These are phyloP conservation scores for Desmodesmus armatus DNA, from an alignment of 139 green algal species.

Conservation along the genomic window DNA sequence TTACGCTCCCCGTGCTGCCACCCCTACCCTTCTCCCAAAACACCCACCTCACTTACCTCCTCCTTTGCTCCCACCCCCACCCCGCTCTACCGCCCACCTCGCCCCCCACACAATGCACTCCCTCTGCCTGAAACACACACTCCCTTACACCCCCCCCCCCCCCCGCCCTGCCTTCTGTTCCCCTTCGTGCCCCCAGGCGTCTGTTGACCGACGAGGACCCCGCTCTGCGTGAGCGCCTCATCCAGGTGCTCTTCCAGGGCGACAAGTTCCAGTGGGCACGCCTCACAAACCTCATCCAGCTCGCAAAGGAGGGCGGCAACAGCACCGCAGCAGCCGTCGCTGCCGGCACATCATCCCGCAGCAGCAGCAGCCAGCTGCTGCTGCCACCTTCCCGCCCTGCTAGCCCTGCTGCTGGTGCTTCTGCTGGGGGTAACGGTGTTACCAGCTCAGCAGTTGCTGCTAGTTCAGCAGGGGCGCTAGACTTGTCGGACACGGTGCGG, in stretches of 20 bases:
- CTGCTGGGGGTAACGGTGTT: background rate
- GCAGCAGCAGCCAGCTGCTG: background rate
- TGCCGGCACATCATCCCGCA: background rate
- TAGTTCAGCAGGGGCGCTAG: slow-evolving; percentile 76
- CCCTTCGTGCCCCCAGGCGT: slow-evolving; percentile 53
- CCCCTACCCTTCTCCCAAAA: no score
- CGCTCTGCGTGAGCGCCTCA: slow-evolving; percentile 90
- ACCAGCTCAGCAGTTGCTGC: slow-evolving; percentile 1
- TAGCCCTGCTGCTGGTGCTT: background rate
- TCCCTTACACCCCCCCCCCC: no score
- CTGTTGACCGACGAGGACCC: slow-evolving; percentile 98
- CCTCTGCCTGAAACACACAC: background rate
- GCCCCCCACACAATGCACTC: no score
- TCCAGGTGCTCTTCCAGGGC: slow-evolving; percentile 92
- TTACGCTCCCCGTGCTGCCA: no score
- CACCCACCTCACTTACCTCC: no score
- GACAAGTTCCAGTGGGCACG: slow-evolving; percentile 96
- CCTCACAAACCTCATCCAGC: slow-evolving; percentile 94
- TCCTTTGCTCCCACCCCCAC: no score
- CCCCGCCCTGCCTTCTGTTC: background rate
- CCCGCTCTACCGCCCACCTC: no score
- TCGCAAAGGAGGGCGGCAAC: slow-evolving; percentile 80
- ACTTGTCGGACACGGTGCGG: slow-evolving; percentile 92
- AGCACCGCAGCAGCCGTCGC: slow-evolving; percentile 25
- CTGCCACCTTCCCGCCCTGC: no score